Evolutionary conservation across 108 stramenopile species (phyloP), one percentile per base, ranked within the genome.

Genomic region (Fragilaria radians): DNA sequence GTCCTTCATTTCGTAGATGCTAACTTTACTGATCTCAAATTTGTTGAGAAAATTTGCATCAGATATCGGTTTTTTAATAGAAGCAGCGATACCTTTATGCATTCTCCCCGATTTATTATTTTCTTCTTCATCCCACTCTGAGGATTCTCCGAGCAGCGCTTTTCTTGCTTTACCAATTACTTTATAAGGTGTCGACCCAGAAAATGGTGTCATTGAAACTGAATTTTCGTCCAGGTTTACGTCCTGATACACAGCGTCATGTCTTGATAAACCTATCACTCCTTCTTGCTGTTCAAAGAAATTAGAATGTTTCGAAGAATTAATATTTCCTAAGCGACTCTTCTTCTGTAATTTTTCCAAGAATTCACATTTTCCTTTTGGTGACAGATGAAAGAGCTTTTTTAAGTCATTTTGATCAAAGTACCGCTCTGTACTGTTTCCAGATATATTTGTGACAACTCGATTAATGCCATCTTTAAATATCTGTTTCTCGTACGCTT

Each of bases 401-500:
- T 59, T 49, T 21, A 93, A 67, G 46, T 93, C 91, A 11, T 70
- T 53, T 45, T 70, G 72, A 48, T 81, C 73, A 60, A 89, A 89
- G 48, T 88, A 83, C 58, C 88, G 66, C 66, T 68, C 83, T n/a
- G 74, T 79, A 18, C 67, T 65, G 26, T 54, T 72, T n/a, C 77
- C 72, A 14, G 26, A 51, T 5, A 18, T 59, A 21, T 70, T 76
- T 22, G 89, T 54, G 26, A 90, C 68, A 2, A 82, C 68, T 18
- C 82, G 67, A 26, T 80, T 65, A 24, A 93, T 80, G 14, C 92
- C 92, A 73, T 89, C 88, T 69, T 93, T 93, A 61, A 85, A 73
- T 7, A 93, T 76, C 66, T 90, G 88, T 27, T 83, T 86, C 51
- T 77, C 81, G 49, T 82, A 82, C 61, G 72, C 73, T 67, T 75